Percentiles rank a stretch among this genome's conserved stretches.
Evolutionary conservation across 1,284 basidiomycete genomes (phyloP).

Genomic region (Malassezia vespertilionis): DNA sequence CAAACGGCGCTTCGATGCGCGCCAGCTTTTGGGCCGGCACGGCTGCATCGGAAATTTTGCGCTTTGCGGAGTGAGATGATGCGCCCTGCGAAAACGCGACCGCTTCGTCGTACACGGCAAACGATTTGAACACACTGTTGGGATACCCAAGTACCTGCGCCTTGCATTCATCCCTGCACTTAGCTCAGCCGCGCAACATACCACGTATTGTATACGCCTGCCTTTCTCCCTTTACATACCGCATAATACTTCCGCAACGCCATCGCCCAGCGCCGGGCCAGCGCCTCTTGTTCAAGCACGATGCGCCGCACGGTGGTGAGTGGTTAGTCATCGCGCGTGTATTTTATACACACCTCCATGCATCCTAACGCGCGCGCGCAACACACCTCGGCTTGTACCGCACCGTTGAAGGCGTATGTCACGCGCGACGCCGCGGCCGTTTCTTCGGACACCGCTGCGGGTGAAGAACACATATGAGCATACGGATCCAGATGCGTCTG

Average conservation of each 20-base stretch:
- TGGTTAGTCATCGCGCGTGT: slow-evolving; percentile 1
- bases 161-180: slow-evolving; percentile 52
- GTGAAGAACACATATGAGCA: slow-evolving; percentile 5
- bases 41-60: not conserved
- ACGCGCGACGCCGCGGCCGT: slow-evolving; percentile 7
- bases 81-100: slow-evolving; percentile 16
- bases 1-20: not conserved
- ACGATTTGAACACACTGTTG: slow-evolving; percentile 58
- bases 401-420: slow-evolving; percentile 11
- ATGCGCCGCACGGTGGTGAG: not conserved
- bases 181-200: not conserved
- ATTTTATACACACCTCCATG: slow-evolving; percentile 14
- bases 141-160: slow-evolving; percentile 56
- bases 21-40: not conserved
- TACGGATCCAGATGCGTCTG: not conserved
- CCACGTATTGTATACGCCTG: slow-evolving; percentile 40
- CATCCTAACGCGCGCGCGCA: not conserved
- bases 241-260: slow-evolving; percentile 24
- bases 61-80: not conserved
- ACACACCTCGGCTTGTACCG: too few species aligned
- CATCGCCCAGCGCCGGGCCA: not conserved
- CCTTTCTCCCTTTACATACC: slow-evolving; percentile 30
- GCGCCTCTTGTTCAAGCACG: not conserved
- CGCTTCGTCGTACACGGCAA: slow-evolving; percentile 54
- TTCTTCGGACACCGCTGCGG: slow-evolving; percentile 11